Base-by-base conservation (phyloP, 2,329 filamentous ascomycete genomes). In the Endocalyx cinctus region DNA sequence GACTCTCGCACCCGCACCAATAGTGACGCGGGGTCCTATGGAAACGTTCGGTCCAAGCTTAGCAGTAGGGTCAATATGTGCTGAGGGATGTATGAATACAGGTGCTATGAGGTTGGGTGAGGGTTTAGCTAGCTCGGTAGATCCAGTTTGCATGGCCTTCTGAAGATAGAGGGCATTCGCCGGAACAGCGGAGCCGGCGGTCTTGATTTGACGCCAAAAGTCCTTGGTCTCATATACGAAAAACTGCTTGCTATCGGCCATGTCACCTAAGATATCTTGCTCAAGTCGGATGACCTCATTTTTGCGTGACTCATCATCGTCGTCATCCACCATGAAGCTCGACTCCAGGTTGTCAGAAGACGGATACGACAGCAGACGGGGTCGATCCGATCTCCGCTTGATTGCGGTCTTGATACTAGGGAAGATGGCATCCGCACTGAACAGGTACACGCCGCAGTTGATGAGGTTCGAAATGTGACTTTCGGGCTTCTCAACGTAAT, bases 151-250 rank as follows among this genome's bases (percentile, higher is more conserved):
- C 70, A 84, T 84, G 14, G 92, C 90, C 69, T 96, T 87, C 60
- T 94, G 87, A 34, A 98, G 79, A 66, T 98, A 98, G 20, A 98
- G 77, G 11, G 92, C 92, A 56, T 97, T 97, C 43, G 92, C 92
- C 12, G 92, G 92, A 17, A 98, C 88, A 31, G 92, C 92, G 5
- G 90, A 97, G 39, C 92, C 92, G 39, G 92, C 92, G 2, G 92
- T 96, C 77, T 98, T 98, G 77, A 98, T 97, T 72, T 98, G 92
- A 51, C 92, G 87, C 92, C 92, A 98, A 65, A 98, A 98, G 62
- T 97, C 92, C 69, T 94, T 94, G 47, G 90, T 97, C 70, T 98
- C 92, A 62, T 95, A 85, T 19, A 97, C 92, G 65, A 88, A 97
- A 72, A 98, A 98, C 62, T 92, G 87, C 67, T 94, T 92, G 76